Evolutionary conservation across 2,329 filamentous ascomycete species (phyloP), one percentile per base, ranked within the genome.

Genomic region (Pleomassaria siparia): DNA sequence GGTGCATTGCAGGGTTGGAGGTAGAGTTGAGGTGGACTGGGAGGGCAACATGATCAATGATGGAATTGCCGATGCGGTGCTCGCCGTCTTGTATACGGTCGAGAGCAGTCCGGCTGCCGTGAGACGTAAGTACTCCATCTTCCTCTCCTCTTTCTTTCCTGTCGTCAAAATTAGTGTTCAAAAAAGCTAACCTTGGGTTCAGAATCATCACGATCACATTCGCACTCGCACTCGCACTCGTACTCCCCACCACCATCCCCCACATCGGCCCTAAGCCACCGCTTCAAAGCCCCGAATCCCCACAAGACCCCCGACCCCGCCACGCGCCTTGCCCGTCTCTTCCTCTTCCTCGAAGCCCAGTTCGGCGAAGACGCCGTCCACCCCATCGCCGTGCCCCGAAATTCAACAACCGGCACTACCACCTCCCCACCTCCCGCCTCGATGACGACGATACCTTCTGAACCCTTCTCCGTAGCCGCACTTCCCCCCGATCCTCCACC

Each of bases 21-120:
- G 91, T 46, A 86, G 94, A 64, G 82, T 96, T 5, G 91, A 95
- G 68, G 78, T 97, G 2, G 91, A 96, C 72, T 99, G 94, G 94
- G 92, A 97, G 69, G 94, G 91, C 48, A 99, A 97, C 68, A 88
- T 96, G 76, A 86, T 96, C 64, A 99, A 97, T 69, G 94, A 99
- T 65, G 89, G 91, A 51, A 95, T 99, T 63, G 94, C 94, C n/a
- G 94, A 99, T 72, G 91, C 94, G 13, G 88, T 97, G 45, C 89
- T 97, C 79, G 91, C 91, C 1, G 90, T 96, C 2, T 80, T 99
- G 10, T 84, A 96, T 59, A 91, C 88, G 0, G 89, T 96, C 18
- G 94, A 99, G 73, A 95, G 87, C 71, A 95, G 89, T 44, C 94
- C 92, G 4, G 94, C 94, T 12, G 92, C 94, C 11, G 92, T 99